These are phyloP conservation scores for Fusarium chuoi DNA, from an alignment of 2,329 filamentous ascomycete genomes.

Conservation along the genomic window DNA sequence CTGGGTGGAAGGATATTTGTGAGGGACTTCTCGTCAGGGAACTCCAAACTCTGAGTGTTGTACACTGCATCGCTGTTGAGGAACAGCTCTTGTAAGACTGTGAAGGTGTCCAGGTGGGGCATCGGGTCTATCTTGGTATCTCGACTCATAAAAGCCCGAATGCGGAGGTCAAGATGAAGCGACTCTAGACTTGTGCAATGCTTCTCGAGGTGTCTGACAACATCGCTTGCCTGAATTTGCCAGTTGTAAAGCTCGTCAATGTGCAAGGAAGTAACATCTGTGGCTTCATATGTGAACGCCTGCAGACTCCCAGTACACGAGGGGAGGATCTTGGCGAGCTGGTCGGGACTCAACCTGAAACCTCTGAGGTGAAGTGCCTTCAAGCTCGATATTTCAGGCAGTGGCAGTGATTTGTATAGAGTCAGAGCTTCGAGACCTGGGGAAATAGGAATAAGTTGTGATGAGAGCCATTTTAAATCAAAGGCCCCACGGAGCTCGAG, in stretches of 20 bases:
- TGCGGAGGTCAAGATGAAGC: slow-evolving; percentile 22
- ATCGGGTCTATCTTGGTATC: background rate
- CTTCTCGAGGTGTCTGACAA: background rate
- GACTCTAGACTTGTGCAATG: slow-evolving; percentile 6
- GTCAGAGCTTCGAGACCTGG: slow-evolving; percentile 13
- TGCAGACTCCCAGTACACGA: background rate
- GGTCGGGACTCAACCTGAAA: background rate
- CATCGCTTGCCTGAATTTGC: slow-evolving; percentile 8
- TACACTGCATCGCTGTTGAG: slow-evolving; percentile 10
- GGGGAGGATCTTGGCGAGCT: background rate
- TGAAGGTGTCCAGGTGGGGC: slow-evolving; percentile 12
- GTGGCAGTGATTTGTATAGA: background rate
- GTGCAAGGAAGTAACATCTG: background rate
- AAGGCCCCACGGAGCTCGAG: background rate
- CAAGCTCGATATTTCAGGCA: slow-evolving; percentile 5
- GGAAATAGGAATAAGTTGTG: background rate
- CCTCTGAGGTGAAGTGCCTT: slow-evolving; percentile 2
- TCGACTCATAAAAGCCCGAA: background rate
- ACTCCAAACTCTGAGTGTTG: background rate
- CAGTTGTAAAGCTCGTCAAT: background rate
- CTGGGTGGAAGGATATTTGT: background rate
- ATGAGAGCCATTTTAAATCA: background rate
- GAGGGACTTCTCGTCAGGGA: slow-evolving; percentile 5
- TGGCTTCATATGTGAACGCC: slow-evolving; percentile 22
- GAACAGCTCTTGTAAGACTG: slow-evolving; percentile 13